Conservation (phyloP, 129 eudicot genomes). For the Flaveria bidentis region DNA sequence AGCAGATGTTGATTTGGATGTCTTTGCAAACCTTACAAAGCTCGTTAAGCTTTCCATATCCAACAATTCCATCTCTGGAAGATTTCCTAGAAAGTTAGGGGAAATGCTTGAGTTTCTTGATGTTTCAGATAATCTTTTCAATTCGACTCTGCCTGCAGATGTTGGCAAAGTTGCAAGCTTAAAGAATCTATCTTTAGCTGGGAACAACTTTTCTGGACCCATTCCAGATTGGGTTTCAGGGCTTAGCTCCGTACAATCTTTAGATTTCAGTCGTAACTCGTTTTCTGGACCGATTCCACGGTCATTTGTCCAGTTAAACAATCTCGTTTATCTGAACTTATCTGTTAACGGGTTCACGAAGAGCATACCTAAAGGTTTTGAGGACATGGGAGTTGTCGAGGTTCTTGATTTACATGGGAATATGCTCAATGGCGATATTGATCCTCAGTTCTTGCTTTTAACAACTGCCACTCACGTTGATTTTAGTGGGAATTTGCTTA, state of each 20-base stretch:
- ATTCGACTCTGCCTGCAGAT: constrained; percentile 64
- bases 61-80: constrained; percentile 80
- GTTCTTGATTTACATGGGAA: constrained; percentile 92
- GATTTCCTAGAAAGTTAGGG: constrained; percentile 61
- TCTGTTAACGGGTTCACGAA: constrained; percentile 63
- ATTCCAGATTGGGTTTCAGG: constrained; percentile 79
- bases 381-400: constrained; percentile 57
- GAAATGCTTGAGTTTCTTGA: constrained; percentile 74
- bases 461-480: constrained; percentile 79
- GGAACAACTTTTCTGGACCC: constrained; percentile 78
- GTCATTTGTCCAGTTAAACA: constrained; percentile 47
- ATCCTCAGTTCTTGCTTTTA: constrained; percentile 68
- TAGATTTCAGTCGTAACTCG: constrained; percentile 85
- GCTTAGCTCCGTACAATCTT: constrained; percentile 61
- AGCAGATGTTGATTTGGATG: constrained; percentile 78
- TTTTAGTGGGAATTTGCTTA: constrained; percentile 74
- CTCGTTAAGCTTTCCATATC: constrained; percentile 82
- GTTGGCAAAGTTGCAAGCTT: constrained; percentile 57
- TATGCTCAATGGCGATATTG: constrained; percentile 69
- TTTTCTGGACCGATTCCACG: constrained; percentile 70
- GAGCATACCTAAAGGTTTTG: constrained; percentile 71
- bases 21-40: constrained; percentile 76
- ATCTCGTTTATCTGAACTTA: constrained; percentile 67
- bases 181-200: constrained; percentile 78
- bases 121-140: constrained; percentile 69